Evolutionary conservation across 192 early-diverging fungal species (phyloP).

Genomic region (Umbelopsis sp.): DNA sequence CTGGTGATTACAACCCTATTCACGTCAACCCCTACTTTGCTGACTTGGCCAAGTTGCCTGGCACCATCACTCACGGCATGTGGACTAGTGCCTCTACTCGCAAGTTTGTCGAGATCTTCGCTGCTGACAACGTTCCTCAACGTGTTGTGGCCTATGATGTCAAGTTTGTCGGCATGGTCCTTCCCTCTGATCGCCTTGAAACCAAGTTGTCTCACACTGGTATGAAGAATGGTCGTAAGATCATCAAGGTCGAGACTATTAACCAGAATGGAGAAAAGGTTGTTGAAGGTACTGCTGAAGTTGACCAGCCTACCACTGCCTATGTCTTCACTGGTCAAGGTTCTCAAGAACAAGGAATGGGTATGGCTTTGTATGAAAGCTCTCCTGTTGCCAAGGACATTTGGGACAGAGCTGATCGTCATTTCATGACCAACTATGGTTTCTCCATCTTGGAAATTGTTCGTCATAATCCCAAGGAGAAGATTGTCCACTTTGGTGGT

Average conservation of each 20-base stretch:
- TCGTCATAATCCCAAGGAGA: conserved; percentile 76
- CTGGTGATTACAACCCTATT: conserved; percentile 94
- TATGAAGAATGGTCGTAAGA: conserved; percentile 96
- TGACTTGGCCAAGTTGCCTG: conserved; percentile 85
- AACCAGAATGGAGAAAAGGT: conserved; percentile 86
- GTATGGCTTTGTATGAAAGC: conserved; percentile 88
- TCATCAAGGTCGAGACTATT: conserved; percentile 87
- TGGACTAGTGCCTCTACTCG: conserved; percentile 94
- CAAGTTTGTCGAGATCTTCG: conserved; percentile 95
- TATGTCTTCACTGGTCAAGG: conserved; percentile 98
- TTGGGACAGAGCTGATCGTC: conserved; percentile 90
- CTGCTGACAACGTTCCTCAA: conserved; percentile 90
- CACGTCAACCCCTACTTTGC: conserved; percentile 96
- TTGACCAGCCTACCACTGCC: conserved; percentile 88
- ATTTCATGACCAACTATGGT: conserved; percentile 85
- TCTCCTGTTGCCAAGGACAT: conserved; percentile 83
- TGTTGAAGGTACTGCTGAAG: conserved; percentile 88
- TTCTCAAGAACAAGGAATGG: conserved; percentile 95
- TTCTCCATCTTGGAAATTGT: conserved; percentile 93
- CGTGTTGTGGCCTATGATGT: conserved; percentile 86
- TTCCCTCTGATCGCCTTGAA: conserved; percentile 86
- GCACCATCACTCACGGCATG: conserved; percentile 97
- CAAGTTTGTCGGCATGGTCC: conserved; percentile 91
- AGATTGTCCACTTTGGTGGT: conserved; percentile 90
- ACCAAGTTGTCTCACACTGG: conserved; percentile 91